Evolutionary conservation across 1,139 yeast species (phyloP), one percentile per base, ranked within the genome.

Genomic region (Arxiozyma bovina): DNA sequence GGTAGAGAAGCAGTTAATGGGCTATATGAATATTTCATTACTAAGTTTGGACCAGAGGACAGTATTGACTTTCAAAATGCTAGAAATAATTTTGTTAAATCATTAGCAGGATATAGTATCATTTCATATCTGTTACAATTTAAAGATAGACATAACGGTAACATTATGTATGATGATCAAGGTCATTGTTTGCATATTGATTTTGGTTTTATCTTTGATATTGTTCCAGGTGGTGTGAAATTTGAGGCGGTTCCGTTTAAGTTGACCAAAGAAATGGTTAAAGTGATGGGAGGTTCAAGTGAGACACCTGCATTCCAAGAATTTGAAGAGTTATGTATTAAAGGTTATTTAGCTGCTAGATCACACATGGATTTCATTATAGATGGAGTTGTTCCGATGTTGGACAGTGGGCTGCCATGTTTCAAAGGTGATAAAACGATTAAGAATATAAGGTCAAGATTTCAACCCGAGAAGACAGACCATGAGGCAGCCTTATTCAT

Each of bases 1-100:
- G 99, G 99, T 48, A 83, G 99, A 67, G 99, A 94, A 68, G 99
- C 99, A 0, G 99, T 94, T 45, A 94, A 94, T 70, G 99, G 99
- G 6, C 77, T 94, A 55, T 90, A 89, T 69, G 96, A 93, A 68
- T 94, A 93, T 72, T 94, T 86, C 71, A 81, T 84, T 50, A 84
- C 95, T 59, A 94, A 91, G 69, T 91, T 89, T 72, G 99, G 99
- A 7, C 93, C 95, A 11, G 97, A 93, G 63, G 85, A 85, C 58
- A 83, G 96, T 1, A 82, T 88, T 59, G 96, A 85, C 61, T 93
- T 85, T 72, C 98, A 94, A 70, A 79, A 80, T 59, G 98, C 99
- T 0, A 78, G 98, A 62, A 88, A 87, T 69, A 91, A 91, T 71
- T 87, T 94, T 69, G 89, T 93, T 58, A 89, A 90, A 70, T 89